These are phyloP conservation scores for Fusarium sp. DNA, from an alignment of 2,329 filamentous ascomycete species.

Conservation along the genomic window DNA sequence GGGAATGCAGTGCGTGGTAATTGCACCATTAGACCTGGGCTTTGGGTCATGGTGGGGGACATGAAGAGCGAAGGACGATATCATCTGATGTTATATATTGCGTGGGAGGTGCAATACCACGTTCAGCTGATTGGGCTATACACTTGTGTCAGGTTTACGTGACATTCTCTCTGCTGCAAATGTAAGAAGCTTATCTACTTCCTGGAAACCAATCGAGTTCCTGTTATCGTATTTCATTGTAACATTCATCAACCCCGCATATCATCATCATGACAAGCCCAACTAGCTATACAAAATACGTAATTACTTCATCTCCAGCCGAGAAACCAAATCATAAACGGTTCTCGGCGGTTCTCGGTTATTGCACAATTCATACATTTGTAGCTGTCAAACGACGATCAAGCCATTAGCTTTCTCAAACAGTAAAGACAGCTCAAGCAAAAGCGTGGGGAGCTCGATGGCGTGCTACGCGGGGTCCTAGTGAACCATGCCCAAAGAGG, in stretches of 20 bases:
- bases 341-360: conserved; percentile 31
- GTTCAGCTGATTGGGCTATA: not conserved
- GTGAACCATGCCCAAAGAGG: conserved; percentile 31
- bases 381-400: conserved; percentile 11
- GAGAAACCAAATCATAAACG: not conserved
- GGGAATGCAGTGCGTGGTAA: not conserved
- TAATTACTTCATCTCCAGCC: not conserved
- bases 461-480: conserved; percentile 33
- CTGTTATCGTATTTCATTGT: not conserved
- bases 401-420: not conserved
- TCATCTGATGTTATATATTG: not conserved
- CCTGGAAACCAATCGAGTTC: not conserved
- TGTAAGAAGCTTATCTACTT: not conserved
- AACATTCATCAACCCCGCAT: conserved; percentile 14
- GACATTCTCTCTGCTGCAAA: not conserved
- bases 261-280: not conserved
- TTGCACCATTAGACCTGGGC: conserved; percentile 11
- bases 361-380: conserved; percentile 2
- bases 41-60: conserved; percentile 17
- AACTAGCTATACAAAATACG: not conserved
- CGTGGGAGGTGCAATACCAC: not conserved
- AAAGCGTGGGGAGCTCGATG: conserved; percentile 34
- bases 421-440: conserved; percentile 1
- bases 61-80: not conserved
- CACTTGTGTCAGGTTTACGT: not conserved